Evolutionary conservation across 768 basidiomycete genomes (phyloP).

Genomic region (Leucocoprinus sp.): DNA sequence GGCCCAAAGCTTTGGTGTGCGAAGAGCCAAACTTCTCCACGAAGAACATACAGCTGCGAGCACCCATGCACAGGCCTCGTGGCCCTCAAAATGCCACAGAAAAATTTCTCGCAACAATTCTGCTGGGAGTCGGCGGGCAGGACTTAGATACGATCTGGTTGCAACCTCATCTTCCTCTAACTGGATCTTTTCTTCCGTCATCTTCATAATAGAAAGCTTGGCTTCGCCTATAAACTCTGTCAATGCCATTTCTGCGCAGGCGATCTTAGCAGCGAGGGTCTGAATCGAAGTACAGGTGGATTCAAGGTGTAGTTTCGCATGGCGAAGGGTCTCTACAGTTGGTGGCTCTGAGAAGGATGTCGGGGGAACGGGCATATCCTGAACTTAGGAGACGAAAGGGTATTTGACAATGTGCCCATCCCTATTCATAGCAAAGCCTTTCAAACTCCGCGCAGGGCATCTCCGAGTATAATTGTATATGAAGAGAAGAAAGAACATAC

Average conservation of each 20-base stretch:
- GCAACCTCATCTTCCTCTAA: conserved; percentile 41
- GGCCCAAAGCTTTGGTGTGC: conserved; percentile 68
- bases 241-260: conserved; percentile 45
- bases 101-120: conserved; percentile 75
- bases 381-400: conserved; percentile 4
- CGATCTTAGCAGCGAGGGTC: conserved; percentile 39
- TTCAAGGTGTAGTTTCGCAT: conserved; percentile 42
- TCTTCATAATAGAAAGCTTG: conserved; percentile 41
- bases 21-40: conserved; percentile 59
- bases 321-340: conserved; percentile 41
- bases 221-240: conserved; percentile 51
- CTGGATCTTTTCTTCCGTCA: conserved; percentile 38
- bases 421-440: not conserved
- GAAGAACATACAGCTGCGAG: conserved; percentile 58
- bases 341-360: conserved; percentile 46
- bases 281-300: conserved; percentile 23
- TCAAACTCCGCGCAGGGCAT: conserved; percentile 17
- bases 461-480: conserved; percentile 8
- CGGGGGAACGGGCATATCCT: not conserved
- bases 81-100: conserved; percentile 55
- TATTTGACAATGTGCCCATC: not conserved
- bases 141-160: conserved; percentile 61
- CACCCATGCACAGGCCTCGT: conserved; percentile 72
- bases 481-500: conserved; percentile 6
- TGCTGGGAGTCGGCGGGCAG: conserved; percentile 60